These are phyloP conservation scores for Coemansia sp. DNA, from an alignment of 192 early-diverging fungal species.

Conservation along the genomic window DNA sequence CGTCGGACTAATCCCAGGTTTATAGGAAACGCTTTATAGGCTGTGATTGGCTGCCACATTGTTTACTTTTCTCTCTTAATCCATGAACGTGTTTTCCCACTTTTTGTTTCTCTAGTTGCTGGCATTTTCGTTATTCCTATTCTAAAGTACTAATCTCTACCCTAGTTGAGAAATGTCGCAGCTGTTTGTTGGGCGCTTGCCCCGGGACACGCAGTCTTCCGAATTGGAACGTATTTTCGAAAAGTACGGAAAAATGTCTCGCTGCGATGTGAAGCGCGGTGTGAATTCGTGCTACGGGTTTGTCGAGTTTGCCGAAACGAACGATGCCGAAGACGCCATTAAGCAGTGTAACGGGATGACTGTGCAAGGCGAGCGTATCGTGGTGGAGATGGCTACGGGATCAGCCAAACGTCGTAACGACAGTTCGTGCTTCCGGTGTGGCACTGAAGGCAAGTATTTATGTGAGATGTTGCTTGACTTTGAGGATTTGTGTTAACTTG, in stretches of 20 bases:
- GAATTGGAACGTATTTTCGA: constrained; percentile 42
- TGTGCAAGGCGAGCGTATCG: constrained; percentile 37
- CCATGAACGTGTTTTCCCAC: background rate
- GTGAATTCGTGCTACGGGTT: constrained; percentile 35
- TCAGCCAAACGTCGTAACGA: constrained; percentile 33
- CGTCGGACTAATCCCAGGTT: background rate
- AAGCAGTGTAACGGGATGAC: constrained; percentile 33
- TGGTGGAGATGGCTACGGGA: constrained; percentile 43
- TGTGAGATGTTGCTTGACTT: background rate
- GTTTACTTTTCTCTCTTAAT: background rate
- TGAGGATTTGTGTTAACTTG: background rate
- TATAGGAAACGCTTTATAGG: background rate
- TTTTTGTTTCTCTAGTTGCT: background rate
- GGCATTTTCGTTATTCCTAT: too few species aligned
- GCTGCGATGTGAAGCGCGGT: constrained; percentile 46
- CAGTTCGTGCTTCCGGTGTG: constrained; percentile 50
- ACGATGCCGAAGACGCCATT: constrained; percentile 22
- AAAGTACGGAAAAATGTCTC: constrained; percentile 39
- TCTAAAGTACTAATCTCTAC: background rate
- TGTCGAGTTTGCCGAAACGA: constrained; percentile 25
- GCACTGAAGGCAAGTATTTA: constrained; percentile 32
- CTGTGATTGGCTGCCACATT: background rate
- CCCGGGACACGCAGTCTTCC: constrained; percentile 19
- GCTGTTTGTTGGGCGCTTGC: constrained; percentile 49
- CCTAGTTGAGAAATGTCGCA: constrained; percentile 7